A percentile compares a stretch with the other conserved stretches of the same genome.
Conservation (phyloP, 495 filamentous ascomycete genomes). For the Neurospora sp. region DNA sequence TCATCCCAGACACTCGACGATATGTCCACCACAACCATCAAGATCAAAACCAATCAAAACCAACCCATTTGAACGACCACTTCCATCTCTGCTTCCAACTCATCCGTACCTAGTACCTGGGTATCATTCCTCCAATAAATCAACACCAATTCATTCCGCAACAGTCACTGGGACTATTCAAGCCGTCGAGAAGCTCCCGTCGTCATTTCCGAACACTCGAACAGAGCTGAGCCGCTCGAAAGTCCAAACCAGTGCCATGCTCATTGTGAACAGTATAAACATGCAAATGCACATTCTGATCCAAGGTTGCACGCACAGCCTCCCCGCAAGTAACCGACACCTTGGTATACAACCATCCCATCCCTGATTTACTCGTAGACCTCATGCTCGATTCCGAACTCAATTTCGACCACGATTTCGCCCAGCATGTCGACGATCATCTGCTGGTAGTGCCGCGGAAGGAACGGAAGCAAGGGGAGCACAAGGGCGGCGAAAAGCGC, state of each 20-base stretch:
- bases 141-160: neutral
- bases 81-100: neutral
- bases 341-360: neutral
- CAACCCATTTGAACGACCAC: neutral
- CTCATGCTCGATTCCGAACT: neutral
- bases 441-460: neutral
- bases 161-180: conserved; percentile 33
- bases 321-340: neutral
- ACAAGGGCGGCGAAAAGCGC: no score
- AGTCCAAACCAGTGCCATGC: conserved; percentile 20
- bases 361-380: neutral
- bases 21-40: neutral
- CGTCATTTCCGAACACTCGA: conserved; percentile 52
- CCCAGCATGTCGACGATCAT: neutral
- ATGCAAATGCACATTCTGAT: neutral
- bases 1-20: neutral
- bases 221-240: conserved; percentile 37
- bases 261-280: neutral
- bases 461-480: neutral
- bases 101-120: neutral
- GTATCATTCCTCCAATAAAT: neutral
- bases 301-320: neutral
- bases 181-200: conserved; percentile 47
- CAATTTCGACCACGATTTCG: neutral
- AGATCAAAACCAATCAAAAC: neutral